A percentile compares a stretch with the other conserved stretches of the same genome.
These are phyloP conservation scores for Mycena capillaripes DNA, from an alignment of 768 basidiomycete genomes.

Conservation along the genomic window DNA sequence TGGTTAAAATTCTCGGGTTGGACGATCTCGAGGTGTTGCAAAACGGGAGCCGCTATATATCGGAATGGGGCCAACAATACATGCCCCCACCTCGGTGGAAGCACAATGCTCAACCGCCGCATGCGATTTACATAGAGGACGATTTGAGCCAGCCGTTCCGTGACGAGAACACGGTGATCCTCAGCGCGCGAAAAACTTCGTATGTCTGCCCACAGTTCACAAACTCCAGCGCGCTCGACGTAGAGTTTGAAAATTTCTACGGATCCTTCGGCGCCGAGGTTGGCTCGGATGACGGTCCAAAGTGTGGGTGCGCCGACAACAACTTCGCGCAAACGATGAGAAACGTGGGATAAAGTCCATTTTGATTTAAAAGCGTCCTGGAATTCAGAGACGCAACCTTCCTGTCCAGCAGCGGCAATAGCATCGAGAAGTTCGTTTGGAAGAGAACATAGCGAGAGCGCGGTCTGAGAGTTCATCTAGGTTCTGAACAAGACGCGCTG, in stretches of 20 bases:
- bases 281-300: background rate
- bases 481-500: too few species aligned
- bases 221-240: background rate
- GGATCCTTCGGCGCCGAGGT: background rate
- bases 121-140: background rate
- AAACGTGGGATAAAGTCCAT: background rate
- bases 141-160: background rate
- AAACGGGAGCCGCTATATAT: background rate
- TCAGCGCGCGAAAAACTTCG: too few species aligned
- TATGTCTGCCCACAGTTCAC: background rate
- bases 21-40: conserved; percentile 2
- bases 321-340: background rate
- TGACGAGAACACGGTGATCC: background rate
- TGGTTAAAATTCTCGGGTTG: too few species aligned
- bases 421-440: conserved; percentile 1
- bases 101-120: background rate
- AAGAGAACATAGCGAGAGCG: too few species aligned
- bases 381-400: background rate
- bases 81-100: background rate
- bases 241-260: background rate
- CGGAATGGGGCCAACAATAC: background rate
- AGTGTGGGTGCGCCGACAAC: background rate
- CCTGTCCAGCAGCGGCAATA: background rate
- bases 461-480: too few species aligned
- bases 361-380: background rate